Percentiles rank a stretch among this genome's conserved stretches.
Evolutionary conservation across 2,329 filamentous ascomycete genomes (phyloP).

Genomic region (Fusarium oligoseptatum): DNA sequence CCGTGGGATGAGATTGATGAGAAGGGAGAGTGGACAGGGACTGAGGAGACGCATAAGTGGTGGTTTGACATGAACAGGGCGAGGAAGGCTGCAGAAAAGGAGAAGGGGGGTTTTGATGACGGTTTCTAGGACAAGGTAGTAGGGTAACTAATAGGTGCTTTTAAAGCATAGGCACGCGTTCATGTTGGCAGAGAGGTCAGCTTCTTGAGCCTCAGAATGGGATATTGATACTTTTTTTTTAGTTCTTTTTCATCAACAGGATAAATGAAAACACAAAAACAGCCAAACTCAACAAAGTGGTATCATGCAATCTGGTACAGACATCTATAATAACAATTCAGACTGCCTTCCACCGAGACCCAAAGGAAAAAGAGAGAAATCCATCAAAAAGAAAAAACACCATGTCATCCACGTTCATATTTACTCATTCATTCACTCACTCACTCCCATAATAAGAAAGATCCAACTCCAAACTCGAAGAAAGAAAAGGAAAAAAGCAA

Average conservation of each 20-base stretch:
- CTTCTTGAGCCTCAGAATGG: neutral
- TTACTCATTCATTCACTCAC: neutral
- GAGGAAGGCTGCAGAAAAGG: constrained; percentile 58
- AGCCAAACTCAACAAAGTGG: neutral
- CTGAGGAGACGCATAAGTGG: constrained; percentile 66
- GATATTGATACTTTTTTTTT: neutral
- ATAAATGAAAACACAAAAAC: neutral
- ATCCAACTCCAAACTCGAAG: constrained; percentile 36
- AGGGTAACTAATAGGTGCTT: neutral
- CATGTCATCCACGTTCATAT: neutral
- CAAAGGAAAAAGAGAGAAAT: neutral
- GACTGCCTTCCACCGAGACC: neutral
- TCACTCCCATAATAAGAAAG: neutral
- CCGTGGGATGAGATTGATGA: constrained; percentile 69
- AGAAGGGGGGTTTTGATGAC: constrained; percentile 52
- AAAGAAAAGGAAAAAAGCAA: constrained; percentile 6
- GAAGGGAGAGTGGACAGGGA: constrained; percentile 58
- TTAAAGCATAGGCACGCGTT: constrained; percentile 7
- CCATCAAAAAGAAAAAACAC: neutral
- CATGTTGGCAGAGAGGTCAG: neutral
- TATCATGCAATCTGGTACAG: constrained; percentile 39
- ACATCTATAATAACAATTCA: constrained; percentile 37
- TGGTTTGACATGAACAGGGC: constrained; percentile 65
- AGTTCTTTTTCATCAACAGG: neutral
- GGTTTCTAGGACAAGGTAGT: constrained; percentile 28